Base-by-base conservation (phyloP, 2,329 filamentous ascomycete species). In the Apiospora phragmitis region DNA sequence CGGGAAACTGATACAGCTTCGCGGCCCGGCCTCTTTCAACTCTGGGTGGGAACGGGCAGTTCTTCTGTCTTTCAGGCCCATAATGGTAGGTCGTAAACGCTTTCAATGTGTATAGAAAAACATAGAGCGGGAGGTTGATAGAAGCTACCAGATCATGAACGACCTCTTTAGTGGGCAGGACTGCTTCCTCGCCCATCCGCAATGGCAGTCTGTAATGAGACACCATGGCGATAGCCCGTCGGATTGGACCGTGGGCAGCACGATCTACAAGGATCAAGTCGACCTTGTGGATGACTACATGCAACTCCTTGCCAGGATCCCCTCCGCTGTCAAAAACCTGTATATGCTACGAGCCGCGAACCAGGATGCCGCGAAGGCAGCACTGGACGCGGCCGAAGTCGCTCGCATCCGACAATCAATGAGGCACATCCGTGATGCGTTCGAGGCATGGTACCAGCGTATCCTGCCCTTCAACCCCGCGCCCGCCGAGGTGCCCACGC, bases 181-280 rank as follows among this genome's bases (percentile, higher is more conserved):
- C 55, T 83, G 81, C 70, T 83, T 84, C 71, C 76, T 83, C 6
- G 76, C 77, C 38, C 75, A 77, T 32, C 77, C 76, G 12, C 79
- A 79, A 69, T 84, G 82, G 82, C 80, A 79, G 69, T 73, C 74
- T 26, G 74, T 82, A n/a, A 77, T 82, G 70, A 47, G 26, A 12
- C 68, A 69, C 47, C 51, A 71, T 18, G 8, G 29, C 29, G 24
- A 69, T 7, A 4, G 12, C 4, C 32, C 42, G 18, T 65, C 38
- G 18, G 70, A 71, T 29, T 76, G 72, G 5, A 75, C 74, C 11
- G 73, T 76, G 16, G 75, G 75, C 29, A 74, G 74, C 18, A 72
- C 74, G n/a, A 73, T 72, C 3, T 73, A 74, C 29, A 62, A 55
- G 18, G 59, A 72, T 65, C 73, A 72, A 16, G 76, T 79, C 43